Evolutionary conservation across 2,329 filamentous ascomycete genomes (phyloP).

Genomic region (Fusarium algeriense): DNA sequence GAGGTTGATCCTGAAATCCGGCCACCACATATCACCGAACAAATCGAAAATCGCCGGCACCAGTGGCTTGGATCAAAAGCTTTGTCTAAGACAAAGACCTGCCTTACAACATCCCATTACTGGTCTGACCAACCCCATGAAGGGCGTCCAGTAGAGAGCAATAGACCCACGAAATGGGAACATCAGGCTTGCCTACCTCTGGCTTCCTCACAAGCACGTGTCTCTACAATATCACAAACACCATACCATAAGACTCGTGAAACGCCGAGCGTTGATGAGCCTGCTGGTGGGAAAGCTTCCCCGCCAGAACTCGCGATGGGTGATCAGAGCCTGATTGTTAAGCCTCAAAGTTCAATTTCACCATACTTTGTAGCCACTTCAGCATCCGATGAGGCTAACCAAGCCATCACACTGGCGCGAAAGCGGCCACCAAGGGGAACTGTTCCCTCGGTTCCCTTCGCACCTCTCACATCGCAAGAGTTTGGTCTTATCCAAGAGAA

Average conservation of each 20-base stretch:
- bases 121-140: conserved; percentile 44
- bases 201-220: conserved; percentile 6
- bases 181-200: conserved; percentile 8
- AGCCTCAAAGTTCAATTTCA: conserved; percentile 42
- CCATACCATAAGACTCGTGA: background rate
- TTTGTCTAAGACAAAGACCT: conserved; percentile 21
- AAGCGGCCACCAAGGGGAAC: conserved; percentile 58
- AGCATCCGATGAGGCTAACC: conserved; percentile 7
- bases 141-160: conserved; percentile 25
- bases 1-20: conserved; percentile 41
- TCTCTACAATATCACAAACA: conserved; percentile 2
- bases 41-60: conserved; percentile 8
- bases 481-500: conserved; percentile 91
- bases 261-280: background rate
- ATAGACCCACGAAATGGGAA: conserved; percentile 21
- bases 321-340: conserved; percentile 8
- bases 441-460: conserved; percentile 72
- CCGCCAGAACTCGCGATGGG: conserved; percentile 10
- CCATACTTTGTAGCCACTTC: conserved; percentile 50
- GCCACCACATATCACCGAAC: conserved; percentile 22
- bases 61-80: conserved; percentile 12
- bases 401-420: conserved; percentile 22
- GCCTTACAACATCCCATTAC: conserved; percentile 46
- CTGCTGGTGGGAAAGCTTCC: conserved; percentile 15
- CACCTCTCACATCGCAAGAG: conserved; percentile 68